Conservation (phyloP, 495 filamentous ascomycete species). For the Xeromyces bisporus region DNA sequence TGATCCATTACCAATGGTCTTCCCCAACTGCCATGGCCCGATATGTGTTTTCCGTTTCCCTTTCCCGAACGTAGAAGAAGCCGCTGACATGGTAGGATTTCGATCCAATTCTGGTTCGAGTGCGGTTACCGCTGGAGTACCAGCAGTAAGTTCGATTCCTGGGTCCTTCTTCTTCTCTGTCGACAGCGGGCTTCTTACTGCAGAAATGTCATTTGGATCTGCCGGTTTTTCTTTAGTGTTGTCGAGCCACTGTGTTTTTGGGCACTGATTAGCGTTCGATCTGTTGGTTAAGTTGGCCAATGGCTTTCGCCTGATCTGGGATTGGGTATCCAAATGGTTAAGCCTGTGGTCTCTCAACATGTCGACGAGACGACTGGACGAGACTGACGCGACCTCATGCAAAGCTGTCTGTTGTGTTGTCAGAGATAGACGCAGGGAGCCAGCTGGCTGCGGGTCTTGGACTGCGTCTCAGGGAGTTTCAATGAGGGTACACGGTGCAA, state of each 20-base stretch:
- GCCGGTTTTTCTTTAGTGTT: conserved; percentile 13
- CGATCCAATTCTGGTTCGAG: conserved; percentile 39
- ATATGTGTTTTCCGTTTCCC: conserved; percentile 57
- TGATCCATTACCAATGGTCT: conserved; percentile 68
- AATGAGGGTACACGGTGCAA: no score
- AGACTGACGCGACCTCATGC: no score
- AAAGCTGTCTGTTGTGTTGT: no score
- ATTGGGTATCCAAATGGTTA: no score
- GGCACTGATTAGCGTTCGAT: conserved; percentile 23
- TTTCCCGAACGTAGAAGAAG: conserved; percentile 43
- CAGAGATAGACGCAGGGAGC: no score
- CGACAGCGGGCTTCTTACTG: conserved; percentile 15
- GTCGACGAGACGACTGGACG: no score
- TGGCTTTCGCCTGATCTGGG: conserved; percentile 25
- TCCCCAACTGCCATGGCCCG: conserved; percentile 82
- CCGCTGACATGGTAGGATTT: conserved; percentile 54
- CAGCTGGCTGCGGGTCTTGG: no score
- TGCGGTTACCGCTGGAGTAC: conserved; percentile 37
- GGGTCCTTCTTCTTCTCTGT: conserved; percentile 26
- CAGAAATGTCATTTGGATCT: conserved; percentile 23
- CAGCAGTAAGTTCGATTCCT: no score
- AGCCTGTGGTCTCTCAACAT: no score
- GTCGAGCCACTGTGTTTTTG: conserved; percentile 9
- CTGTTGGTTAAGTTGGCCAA: conserved; percentile 31
- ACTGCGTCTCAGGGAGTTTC: no score